phyloP scores from a whole-genome alignment of 352 stramenopile species.

The Globisporangium solare region DNA sequence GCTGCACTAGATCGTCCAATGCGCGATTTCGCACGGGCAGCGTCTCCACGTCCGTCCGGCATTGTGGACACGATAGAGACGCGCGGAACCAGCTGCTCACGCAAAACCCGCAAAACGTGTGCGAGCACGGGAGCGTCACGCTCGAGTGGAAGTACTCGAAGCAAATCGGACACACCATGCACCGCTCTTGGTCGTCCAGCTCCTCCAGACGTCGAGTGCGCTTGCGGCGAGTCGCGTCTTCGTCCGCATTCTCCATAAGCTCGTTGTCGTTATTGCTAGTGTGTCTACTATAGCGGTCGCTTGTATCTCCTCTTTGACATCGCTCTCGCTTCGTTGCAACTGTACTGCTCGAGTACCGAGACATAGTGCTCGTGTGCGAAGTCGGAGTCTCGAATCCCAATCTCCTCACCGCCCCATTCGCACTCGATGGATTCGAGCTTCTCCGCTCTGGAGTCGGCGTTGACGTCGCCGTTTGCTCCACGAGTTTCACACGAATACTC shows the following conservation, averaged over 20 bases:
- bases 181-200: slow-evolving; percentile 49
- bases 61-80: slow-evolving; percentile 75
- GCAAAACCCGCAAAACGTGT: slow-evolving; percentile 80
- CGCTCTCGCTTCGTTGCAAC: slow-evolving; percentile 23
- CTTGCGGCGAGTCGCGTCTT: slow-evolving; percentile 9
- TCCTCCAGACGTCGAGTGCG: slow-evolving; percentile 14
- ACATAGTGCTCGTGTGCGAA: slow-evolving; percentile 4
- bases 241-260: slow-evolving; percentile 10
- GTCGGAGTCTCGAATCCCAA: slow-evolving; percentile 11
- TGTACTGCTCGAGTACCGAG: slow-evolving; percentile 9
- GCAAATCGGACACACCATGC: slow-evolving; percentile 80
- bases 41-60: slow-evolving; percentile 52
- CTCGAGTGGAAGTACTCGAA: slow-evolving; percentile 78
- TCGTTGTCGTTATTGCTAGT: slow-evolving; percentile 3
- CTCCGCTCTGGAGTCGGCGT: too few species aligned
- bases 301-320: slow-evolving; percentile 10
- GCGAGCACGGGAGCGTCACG: slow-evolving; percentile 75
- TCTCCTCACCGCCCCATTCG: not conserved
- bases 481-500: slow-evolving; percentile 34
- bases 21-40: slow-evolving; percentile 77
- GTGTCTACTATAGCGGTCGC: not conserved
- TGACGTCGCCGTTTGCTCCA: slow-evolving; percentile 7
- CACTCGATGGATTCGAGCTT: too few species aligned
- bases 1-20: slow-evolving; percentile 71
- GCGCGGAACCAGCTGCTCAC: slow-evolving; percentile 76